These are phyloP conservation scores for Nephelium lappaceum DNA, from an alignment of 345 rosid genomes.

Conservation along the genomic window DNA sequence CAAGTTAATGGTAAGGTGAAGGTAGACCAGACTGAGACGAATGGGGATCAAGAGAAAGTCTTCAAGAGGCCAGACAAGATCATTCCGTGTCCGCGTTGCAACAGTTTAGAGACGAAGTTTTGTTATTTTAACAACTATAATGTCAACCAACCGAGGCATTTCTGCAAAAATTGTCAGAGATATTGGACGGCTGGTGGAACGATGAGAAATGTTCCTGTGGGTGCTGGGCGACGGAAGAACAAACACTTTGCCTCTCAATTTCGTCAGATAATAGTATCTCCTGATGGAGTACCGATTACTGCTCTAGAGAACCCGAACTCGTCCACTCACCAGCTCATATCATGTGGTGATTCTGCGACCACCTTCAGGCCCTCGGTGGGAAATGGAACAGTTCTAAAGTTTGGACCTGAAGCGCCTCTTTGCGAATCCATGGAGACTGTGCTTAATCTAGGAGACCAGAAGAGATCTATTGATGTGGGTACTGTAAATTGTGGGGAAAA, in stretches of 20 bases:
- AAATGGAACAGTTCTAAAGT: conserved; percentile 55
- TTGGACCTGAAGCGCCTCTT: conserved; percentile 59
- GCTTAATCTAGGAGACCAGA: conserved; percentile 55
- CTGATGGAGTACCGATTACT: conserved; percentile 46
- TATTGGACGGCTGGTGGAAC: conserved; percentile 92
- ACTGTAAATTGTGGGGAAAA: conserved; percentile 33
- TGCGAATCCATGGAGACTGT: conserved; percentile 58
- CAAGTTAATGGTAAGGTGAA: conserved; percentile 24
- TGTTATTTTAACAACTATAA: conserved; percentile 83
- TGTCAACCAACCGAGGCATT: conserved; percentile 82
- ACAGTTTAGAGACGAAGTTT: conserved; percentile 74
- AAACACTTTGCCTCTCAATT: conserved; percentile 72
- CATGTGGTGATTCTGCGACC: conserved; percentile 36
- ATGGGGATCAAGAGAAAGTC: conserved; percentile 40
- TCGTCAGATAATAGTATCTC: conserved; percentile 51
- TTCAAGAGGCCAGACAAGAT: conserved; percentile 77
- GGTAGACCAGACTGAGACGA: conserved; percentile 37
- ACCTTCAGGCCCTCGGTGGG: conserved; percentile 40
- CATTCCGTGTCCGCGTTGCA: conserved; percentile 75
- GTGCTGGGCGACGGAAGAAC: conserved; percentile 77
- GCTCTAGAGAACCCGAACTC: conserved; percentile 45
- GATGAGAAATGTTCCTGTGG: conserved; percentile 77
- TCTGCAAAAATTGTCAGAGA: conserved; percentile 84
- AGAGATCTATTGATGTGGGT: conserved; percentile 34
- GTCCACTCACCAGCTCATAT: conserved; percentile 35